Conservation (phyloP, 1,284 basidiomycete genomes). For the Cryptococcus sp. region DNA sequence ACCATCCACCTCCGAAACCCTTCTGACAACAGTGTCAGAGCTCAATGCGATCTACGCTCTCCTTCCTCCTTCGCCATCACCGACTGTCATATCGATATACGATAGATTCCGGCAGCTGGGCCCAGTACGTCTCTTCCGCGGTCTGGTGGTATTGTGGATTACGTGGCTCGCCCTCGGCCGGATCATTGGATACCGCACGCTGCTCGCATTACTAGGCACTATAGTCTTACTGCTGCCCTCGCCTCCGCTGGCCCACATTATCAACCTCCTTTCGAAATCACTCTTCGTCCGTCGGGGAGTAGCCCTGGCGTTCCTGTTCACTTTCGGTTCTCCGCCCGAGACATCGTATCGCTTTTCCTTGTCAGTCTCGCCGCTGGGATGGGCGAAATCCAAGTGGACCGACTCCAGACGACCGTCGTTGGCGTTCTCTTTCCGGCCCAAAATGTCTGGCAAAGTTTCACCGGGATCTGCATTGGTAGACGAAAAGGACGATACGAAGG, state of each 20-base stretch:
- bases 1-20: conserved; percentile 64
- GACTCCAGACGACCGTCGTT: conserved; percentile 43
- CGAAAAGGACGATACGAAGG: conserved; percentile 23
- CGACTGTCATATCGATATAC: conserved; percentile 28
- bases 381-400: conserved; percentile 51
- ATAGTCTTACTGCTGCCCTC: conserved; percentile 49
- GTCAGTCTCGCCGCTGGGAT: conserved; percentile 38
- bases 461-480: conserved; percentile 27
- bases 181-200: conserved; percentile 32
- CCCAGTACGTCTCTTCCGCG: conserved; percentile 36
- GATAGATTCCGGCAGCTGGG: conserved; percentile 41
- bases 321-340: conserved; percentile 49
- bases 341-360: conserved; percentile 29
- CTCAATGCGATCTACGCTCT: conserved; percentile 50
- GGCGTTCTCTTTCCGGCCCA: conserved; percentile 39
- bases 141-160: conserved; percentile 46
- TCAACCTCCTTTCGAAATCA: conserved; percentile 42
- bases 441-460: conserved; percentile 4
- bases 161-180: conserved; percentile 46
- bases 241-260: conserved; percentile 43
- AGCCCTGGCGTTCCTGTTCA: conserved; percentile 44
- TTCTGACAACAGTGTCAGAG: conserved; percentile 54
- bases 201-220: conserved; percentile 46
- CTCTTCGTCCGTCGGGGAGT: conserved; percentile 39
- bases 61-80: conserved; percentile 42